Base-by-base conservation (phyloP, 2,329 filamentous ascomycete genomes). In the Trichoderma brevicompactum region DNA sequence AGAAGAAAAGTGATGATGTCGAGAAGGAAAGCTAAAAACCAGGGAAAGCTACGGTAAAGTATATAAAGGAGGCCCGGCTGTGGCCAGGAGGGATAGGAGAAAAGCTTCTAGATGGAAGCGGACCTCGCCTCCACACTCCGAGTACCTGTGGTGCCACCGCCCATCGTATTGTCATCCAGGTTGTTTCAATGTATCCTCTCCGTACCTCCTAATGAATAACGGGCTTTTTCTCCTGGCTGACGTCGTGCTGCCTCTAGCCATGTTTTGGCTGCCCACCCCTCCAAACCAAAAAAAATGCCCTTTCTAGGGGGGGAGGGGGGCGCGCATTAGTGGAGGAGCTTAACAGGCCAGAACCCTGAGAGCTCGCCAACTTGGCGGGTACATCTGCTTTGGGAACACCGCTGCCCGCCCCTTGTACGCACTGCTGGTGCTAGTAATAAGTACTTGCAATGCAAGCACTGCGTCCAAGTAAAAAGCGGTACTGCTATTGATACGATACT, bases 31-130 rank as follows among this genome's bases (percentile, higher is more conserved):
- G 23, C 17, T 10, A 5, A 23, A 44, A 48, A 49, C 13, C 34
- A 52, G 46, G 44, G 70, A 71, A 69, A 72, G 70, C 66, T 68
- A 69, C 65, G 65, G 34, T 52, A 40, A 52, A 17, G 58, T 61
- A 61, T 60, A 36, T 28, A 70, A 41, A 65, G 61, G 60, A 68
- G 61, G 67, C 66, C 15, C 49, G 48, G 58, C 66, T 56, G 48
- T 54, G 58, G 64, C 66, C 64, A 67, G 58, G 65, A 67, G 67
- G 66, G 67, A 67, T 66, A 67, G 67, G 67, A 65, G 68, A 65
- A 67, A 67, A 67, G 52, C 49, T 54, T 52, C n/a, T 36, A 48
- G 49, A 23, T 23, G 49, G 17, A 48, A 38, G 43, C 55, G 55
- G 55, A 50, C 58, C 46, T 61, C 19, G 19, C 32, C 58, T 61